Conservation (phyloP, 371 early-diverging fungal species). For the Mycotypha africana region DNA sequence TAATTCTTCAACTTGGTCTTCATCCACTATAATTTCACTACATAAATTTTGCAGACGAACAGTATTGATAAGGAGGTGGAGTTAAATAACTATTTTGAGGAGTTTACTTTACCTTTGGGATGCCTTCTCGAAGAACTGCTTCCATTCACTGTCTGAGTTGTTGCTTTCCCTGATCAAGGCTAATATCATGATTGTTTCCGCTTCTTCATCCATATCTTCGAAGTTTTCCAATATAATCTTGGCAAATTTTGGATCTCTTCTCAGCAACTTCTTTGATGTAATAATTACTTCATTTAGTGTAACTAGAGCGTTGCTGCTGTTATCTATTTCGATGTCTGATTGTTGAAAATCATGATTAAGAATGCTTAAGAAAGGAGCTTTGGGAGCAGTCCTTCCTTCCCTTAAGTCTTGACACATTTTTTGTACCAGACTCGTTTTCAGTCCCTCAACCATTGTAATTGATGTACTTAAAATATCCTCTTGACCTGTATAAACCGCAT, state of each 20-base stretch:
- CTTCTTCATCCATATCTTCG: slow-evolving; percentile 43
- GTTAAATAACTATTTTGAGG: too few relatives aligned
- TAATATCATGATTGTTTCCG: slow-evolving; percentile 42
- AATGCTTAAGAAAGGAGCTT: slow-evolving; percentile 29
- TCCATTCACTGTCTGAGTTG: slow-evolving; percentile 21
- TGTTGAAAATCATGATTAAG: slow-evolving; percentile 17
- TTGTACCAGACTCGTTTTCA: slow-evolving; percentile 14
- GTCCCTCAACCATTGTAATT: slow-evolving; percentile 17
- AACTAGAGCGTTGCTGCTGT: slow-evolving; percentile 4
- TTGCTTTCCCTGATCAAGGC: slow-evolving; percentile 32
- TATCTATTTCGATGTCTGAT: slow-evolving; percentile 2
- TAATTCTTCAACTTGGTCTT: slow-evolving; percentile 24
- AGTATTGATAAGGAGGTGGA: too few relatives aligned
- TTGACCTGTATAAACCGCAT: slow-evolving; percentile 30
- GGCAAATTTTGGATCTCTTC: slow-evolving; percentile 16
- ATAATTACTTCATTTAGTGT: slow-evolving; percentile 22
- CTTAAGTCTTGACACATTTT: slow-evolving; percentile 20
- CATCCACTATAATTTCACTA: background rate
- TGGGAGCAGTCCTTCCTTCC: slow-evolving; percentile 9
- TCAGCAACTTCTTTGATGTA: slow-evolving; percentile 20
- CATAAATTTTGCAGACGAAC: too few relatives aligned
- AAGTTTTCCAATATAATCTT: slow-evolving; percentile 18
- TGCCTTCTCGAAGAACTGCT: slow-evolving; percentile 19
- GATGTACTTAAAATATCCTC: slow-evolving; percentile 16
- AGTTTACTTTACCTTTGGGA: slow-evolving; percentile 13